Conservation (phyloP, 257 asterid genomes). For the Gynochthodes officinalis region DNA sequence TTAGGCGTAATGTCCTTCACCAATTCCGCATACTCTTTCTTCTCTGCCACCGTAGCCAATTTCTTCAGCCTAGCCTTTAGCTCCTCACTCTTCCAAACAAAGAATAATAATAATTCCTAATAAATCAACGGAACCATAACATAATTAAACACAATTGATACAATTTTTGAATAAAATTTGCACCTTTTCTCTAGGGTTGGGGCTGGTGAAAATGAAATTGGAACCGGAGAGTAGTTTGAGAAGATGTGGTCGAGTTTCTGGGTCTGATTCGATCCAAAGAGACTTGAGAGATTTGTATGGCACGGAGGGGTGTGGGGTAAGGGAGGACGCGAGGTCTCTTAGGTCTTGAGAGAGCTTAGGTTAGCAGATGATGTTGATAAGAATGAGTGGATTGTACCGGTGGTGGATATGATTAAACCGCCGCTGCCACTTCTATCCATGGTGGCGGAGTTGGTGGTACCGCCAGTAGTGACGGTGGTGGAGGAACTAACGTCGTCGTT, state of each 20-base stretch:
- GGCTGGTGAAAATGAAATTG: constrained; percentile 57
- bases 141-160: neutral
- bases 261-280: constrained; percentile 59
- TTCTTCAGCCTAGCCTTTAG: constrained; percentile 64
- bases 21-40: constrained; percentile 74
- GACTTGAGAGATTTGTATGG: constrained; percentile 59
- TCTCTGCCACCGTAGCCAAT: constrained; percentile 72
- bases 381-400: constrained; percentile 55
- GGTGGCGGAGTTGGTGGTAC: neutral
- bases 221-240: constrained; percentile 46
- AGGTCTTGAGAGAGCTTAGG: constrained; percentile 49
- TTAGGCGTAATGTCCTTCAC: constrained; percentile 86
- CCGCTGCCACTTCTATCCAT: constrained; percentile 15
- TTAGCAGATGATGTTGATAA: constrained; percentile 46
- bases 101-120: neutral
- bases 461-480: constrained; percentile 20
- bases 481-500: constrained; percentile 26
- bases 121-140: neutral
- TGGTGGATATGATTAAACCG: constrained; percentile 49
- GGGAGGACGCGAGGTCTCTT: constrained; percentile 54
- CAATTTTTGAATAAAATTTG: neutral
- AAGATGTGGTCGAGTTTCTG: constrained; percentile 44
- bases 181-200: constrained; percentile 84
- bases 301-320: constrained; percentile 37
- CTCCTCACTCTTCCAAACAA: constrained; percentile 57